Base-by-base conservation (phyloP, 2,329 filamentous ascomycete genomes). In the Aspergillus phoenicis region DNA sequence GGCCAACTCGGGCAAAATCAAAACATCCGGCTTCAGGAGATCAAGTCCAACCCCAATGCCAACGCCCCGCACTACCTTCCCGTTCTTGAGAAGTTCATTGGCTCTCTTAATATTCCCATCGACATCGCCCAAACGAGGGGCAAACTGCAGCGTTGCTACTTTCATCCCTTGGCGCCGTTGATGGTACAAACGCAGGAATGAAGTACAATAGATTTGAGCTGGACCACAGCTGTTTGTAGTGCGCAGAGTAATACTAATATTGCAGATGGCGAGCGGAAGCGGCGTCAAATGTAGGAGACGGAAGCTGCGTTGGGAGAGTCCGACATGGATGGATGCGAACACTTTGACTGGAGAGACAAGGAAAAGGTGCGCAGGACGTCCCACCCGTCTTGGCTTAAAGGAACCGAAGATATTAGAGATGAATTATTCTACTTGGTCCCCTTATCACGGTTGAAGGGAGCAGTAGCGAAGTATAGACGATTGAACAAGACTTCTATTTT, bases 1-100 rank as follows among this genome's bases (percentile, higher is more conserved):
- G 4, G 86, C 85, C 70, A 89, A 75, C 73, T 89, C 87, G 0
- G 87, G 85, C 47, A 89, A 74, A 3, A 89, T 81, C 26, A 89
- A 77, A 63, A 88, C 77, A 70, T 87, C 85, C 30, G 86, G 71
- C 48, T 68, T 68, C 55, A 76, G 54, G 7, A 60, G 61, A 43
- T 73, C 67, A 5, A 70, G 58, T 13, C 62, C 70, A 22, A 65
- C 52, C 2, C 49, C 62, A 17, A 59, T 28, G 1, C 39, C 13
- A n/a, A 36, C 56, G 22, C 30, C 28, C 38, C 65, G 58, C n/a
- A 66, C 7, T 3, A 57, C 41, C 45, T 74, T 73, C n/a, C 73
- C 71, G 15, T 69, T 64, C 55, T 75, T 72, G n/a, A 83, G 67
- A 39, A 83, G 60, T 26, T 70, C 71, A 67, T 82, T 74, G 17